phyloP scores from a whole-genome alignment of 2,329 filamentous ascomycete species.

The Calycina marina region DNA sequence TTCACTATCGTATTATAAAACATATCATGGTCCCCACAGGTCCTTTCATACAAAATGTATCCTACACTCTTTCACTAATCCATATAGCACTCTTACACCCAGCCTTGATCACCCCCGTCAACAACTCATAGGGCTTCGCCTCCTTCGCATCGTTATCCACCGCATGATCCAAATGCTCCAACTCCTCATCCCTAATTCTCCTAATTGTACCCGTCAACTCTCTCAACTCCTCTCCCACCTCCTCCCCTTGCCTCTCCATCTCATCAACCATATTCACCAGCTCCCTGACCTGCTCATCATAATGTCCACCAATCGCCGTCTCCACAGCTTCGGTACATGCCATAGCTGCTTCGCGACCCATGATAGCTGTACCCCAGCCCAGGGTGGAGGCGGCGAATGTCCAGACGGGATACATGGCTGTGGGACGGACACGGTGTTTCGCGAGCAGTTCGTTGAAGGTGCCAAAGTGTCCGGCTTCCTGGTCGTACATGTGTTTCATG shows the following conservation, averaged over 20 bases:
- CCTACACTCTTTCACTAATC: constrained; percentile 61
- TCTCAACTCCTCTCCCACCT: constrained; percentile 63
- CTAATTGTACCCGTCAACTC: constrained; percentile 60
- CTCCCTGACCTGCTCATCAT: constrained; percentile 78
- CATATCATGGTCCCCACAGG: too few species aligned
- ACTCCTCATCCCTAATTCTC: constrained; percentile 82
- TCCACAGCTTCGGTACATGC: constrained; percentile 97
- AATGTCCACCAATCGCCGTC: constrained; percentile 93
- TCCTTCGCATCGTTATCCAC: constrained; percentile 86
- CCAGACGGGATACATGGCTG: constrained; percentile 87
- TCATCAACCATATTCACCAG: constrained; percentile 68
- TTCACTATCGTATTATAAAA: too few species aligned
- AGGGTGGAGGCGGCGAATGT: constrained; percentile 62
- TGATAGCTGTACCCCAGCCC: constrained; percentile 76
- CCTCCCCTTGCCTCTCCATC: constrained; percentile 65
- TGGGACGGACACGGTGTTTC: constrained; percentile 80
- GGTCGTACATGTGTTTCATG: constrained; percentile 97
- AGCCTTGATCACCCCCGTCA: constrained; percentile 77
- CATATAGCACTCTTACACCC: constrained; percentile 89
- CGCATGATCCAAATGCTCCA: constrained; percentile 92
- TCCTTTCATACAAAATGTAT: constrained; percentile 1
- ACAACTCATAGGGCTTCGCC: constrained; percentile 75
- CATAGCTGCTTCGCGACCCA: constrained; percentile 93
- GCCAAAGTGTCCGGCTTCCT: constrained; percentile 75
- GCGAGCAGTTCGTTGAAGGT: constrained; percentile 77